Base-by-base conservation (phyloP, 352 stramenopile species). In the Phytophthora vignae region DNA sequence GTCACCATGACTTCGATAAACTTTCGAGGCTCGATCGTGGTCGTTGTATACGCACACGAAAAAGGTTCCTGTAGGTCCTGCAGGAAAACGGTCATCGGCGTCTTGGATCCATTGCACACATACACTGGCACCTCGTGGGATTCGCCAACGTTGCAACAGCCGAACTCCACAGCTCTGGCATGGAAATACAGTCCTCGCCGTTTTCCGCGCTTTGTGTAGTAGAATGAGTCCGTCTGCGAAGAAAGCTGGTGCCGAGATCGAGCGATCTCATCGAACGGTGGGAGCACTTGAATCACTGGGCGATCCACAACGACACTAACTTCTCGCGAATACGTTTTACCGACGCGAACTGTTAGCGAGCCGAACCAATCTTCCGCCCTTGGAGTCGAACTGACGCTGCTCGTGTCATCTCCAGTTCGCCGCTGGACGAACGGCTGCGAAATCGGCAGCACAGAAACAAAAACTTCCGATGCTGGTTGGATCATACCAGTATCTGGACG, bases 1-100 rank as follows among this genome's bases (percentile, higher is more conserved):
- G 71, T 81, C 27, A 96, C 79, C 19, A 88, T 82, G 3, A 96
- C 81, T 61, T 95, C 87, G 53, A 96, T 95, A 66, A 95, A 96
- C 68, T 95, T 95, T 19, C 84, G 78, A 50, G 88, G 77, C 49
- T 91, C 83, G n/a, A 96, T 85, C 11, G 88, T 95, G 1, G 87
- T 93, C 33, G 87, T 90, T 53, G 84, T 74, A 72, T 95, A 95
- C 12, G 53, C 64, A 64, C 88, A 95, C 33, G 81, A 87, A 57
- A 95, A 96, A 4, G 90, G 90, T 9, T 91, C 83, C 56, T 89
- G 82, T 4, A 96, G 67, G 40, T 87, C 79, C 67, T 95, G 88
- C 54, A 96, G 69, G 61, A 96, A 94, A 17, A 96, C 90, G 3
- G 90, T 95, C 82, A 95, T 93, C 15, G 88, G 84, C 42, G 73